These are phyloP conservation scores for Aspergillus taichungensis DNA, from an alignment of 495 filamentous ascomycete genomes.

Conservation along the genomic window DNA sequence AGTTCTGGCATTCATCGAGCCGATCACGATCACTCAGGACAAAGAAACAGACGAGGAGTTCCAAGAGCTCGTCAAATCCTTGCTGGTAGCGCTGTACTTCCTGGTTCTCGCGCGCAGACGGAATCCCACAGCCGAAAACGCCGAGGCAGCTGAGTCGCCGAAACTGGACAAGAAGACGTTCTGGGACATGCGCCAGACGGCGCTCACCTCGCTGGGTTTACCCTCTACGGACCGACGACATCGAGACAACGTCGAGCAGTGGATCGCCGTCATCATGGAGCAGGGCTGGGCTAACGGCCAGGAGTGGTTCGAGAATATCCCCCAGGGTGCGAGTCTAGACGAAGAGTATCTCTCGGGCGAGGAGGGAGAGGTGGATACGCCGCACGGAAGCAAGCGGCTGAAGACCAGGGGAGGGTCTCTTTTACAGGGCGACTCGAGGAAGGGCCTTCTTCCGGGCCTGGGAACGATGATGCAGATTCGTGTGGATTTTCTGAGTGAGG, in stretches of 20 bases:
- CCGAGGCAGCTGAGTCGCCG: slow-evolving; percentile 17
- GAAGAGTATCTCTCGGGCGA: slow-evolving; percentile 26
- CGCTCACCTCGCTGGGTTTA: slow-evolving; percentile 31
- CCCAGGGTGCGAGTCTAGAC: slow-evolving; percentile 28
- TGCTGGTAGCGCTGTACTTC: slow-evolving; percentile 62
- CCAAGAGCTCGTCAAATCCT: slow-evolving; percentile 32
- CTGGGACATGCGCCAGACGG: slow-evolving; percentile 40
- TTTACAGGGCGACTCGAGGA: slow-evolving; percentile 10
- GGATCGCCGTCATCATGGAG: slow-evolving; percentile 47
- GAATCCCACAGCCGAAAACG: slow-evolving; percentile 15
- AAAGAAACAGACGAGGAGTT: slow-evolving; percentile 29
- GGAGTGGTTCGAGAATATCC: slow-evolving; percentile 59
- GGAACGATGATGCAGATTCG: slow-evolving; percentile 81
- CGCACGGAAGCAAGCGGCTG: slow-evolving; percentile 10
- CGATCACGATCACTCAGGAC: slow-evolving; percentile 21
- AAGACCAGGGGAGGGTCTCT: slow-evolving; percentile 7
- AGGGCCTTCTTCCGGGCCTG: slow-evolving; percentile 44
- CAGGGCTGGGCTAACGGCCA: slow-evolving; percentile 52
- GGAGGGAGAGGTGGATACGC: slow-evolving; percentile 27
- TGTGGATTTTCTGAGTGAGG: slow-evolving; percentile 70
- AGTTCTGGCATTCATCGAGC: slow-evolving; percentile 28
- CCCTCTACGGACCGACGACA: slow-evolving; percentile 26
- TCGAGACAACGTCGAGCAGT: slow-evolving; percentile 49
- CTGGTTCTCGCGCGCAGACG: slow-evolving; percentile 43
- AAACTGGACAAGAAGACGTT: slow-evolving; percentile 43